Base-by-base conservation (phyloP, 306 rosid genomes). In the Malus asiatica region DNA sequence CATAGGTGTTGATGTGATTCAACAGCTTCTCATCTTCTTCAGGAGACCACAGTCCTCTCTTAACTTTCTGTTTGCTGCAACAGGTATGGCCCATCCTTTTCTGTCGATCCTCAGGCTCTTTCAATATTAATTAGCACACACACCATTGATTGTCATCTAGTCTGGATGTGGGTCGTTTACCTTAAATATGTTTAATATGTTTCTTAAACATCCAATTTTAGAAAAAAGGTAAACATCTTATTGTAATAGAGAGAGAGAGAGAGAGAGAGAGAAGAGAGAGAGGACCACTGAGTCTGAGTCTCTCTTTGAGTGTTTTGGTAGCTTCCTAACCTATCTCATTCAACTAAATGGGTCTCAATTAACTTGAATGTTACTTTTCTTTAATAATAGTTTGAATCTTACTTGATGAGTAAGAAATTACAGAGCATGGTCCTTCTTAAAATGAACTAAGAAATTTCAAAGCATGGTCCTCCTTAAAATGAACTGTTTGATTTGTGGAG, bases 1-100 rank as follows among this genome's bases (percentile, higher is more conserved):
- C 90, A 57, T 80, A 79, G 42, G 77, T 80, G 59, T 84, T 79
- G 55, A 93, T 87, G 67, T 86, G 82, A n/a, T 53, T 79, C 32
- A 88, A 3, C 12, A 93, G 92, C 82, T 86, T 89, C 76, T 89
- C 98, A 82, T 93, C 98, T 88, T 93, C 98, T 80, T 93, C 98
- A 51, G 98, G 97, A 72, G 97, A 90, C 98, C 98, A 93, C 13
- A 93, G 75, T 9, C 98, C 98, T 82, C 92, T 89, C 78, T 91
- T 93, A 68, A 93, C 89, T 83, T 85, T 91, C 84, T 88, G 91
- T 71, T 93, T 93, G 86, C 79, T 80, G 87, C 98, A 93, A 81
- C 98, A 89, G 70, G 82, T 87, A 58, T 93, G 97, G 14, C 83
- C 91, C 93, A 86, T 76, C n/a, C n/a, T 62, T 25, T 14, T 16